Evolutionary conservation across 208 protist species (phyloP).

Genomic region (Trypanosoma cruzi): DNA sequence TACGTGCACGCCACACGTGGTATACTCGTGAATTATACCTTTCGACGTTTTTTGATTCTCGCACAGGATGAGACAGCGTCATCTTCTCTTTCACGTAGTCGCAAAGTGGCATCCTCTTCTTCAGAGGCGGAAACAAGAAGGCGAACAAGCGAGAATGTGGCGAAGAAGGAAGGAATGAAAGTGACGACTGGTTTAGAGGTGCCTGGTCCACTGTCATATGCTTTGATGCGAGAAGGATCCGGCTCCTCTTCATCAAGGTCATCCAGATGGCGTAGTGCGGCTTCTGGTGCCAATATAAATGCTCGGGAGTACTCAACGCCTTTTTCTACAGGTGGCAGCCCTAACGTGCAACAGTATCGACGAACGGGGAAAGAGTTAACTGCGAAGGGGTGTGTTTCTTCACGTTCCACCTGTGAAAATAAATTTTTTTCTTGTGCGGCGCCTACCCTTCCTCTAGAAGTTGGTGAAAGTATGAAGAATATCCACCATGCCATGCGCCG

Average conservation of each 20-base stretch:
- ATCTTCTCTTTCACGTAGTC: not conserved
- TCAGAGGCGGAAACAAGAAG: not conserved
- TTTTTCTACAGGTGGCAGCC: not conserved
- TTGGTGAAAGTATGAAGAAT: not conserved
- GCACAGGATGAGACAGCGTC: not conserved
- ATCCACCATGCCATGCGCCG: slow-evolving; percentile 1
- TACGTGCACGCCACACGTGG: slow-evolving; percentile 18
- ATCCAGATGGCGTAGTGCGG: not conserved
- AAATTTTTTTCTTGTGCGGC: not conserved
- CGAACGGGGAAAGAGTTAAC: not conserved
- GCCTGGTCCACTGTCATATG: not conserved
- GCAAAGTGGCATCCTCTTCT: not conserved
- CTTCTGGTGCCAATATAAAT: not conserved
- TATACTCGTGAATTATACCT: slow-evolving; percentile 12
- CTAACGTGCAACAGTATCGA: not conserved
- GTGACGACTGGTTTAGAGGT: not conserved
- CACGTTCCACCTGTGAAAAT: not conserved
- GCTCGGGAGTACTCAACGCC: too few relatives aligned
- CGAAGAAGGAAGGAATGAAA: not conserved
- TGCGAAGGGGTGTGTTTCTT: not conserved
- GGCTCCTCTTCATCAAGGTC: not conserved
- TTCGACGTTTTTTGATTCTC: slow-evolving; percentile 9
- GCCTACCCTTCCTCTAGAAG: not conserved
- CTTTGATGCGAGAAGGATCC: not conserved
- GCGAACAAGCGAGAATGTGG: not conserved